These are phyloP conservation scores for Solanum corneliomulleri DNA, from an alignment of 257 asterid genomes.

Conservation along the genomic window DNA sequence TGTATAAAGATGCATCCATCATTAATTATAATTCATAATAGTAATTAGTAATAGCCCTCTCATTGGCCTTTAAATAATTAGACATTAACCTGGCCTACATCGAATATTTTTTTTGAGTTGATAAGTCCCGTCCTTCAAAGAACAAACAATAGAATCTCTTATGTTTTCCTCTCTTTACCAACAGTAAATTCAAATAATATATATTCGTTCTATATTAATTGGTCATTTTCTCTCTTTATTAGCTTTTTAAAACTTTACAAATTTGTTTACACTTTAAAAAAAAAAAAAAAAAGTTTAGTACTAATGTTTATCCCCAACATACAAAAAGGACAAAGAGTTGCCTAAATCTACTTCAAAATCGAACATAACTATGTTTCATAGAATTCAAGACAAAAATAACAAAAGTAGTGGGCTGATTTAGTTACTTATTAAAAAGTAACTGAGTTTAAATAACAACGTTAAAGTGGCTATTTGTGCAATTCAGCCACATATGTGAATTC, in stretches of 20 bases:
- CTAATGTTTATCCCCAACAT: not conserved
- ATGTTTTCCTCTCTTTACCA: not conserved
- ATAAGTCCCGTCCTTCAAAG: not conserved
- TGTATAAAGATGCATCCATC: not conserved
- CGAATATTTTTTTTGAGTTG: not conserved
- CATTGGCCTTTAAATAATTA: not conserved
- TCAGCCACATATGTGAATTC: not conserved
- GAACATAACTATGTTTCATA: not conserved
- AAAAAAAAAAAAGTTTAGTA: not conserved
- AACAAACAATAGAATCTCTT: not conserved
- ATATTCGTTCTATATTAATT: not conserved
- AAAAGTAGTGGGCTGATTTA: not conserved
- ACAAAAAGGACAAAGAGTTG: not conserved
- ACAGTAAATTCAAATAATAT: not conserved
- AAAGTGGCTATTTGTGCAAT: not conserved
- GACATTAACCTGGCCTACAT: not conserved
- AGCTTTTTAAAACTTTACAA: too few relatives aligned
- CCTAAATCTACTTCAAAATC: not conserved
- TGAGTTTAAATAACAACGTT: not conserved
- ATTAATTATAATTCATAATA: not conserved
- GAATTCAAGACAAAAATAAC: not conserved
- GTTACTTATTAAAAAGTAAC: not conserved
- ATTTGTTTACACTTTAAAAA: not conserved
- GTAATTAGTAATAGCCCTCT: not conserved
- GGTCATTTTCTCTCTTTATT: not conserved